Conservation (phyloP, 306 rosid genomes). For the Neltuma alba region DNA sequence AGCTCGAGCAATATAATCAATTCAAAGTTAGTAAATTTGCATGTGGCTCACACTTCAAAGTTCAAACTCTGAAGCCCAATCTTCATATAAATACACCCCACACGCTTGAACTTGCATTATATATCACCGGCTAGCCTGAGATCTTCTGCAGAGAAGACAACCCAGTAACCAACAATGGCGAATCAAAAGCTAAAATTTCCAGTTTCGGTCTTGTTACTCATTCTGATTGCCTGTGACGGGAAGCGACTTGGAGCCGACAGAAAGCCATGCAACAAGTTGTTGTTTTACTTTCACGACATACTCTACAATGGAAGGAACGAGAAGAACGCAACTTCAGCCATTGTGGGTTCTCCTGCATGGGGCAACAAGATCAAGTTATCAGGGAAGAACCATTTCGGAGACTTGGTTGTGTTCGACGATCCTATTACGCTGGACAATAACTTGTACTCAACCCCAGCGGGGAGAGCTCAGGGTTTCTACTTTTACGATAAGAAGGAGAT, state of each 20-base stretch:
- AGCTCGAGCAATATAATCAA: not conserved
- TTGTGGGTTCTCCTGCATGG: slow-evolving; percentile 36
- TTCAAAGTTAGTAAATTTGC: not conserved
- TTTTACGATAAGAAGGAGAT: slow-evolving; percentile 44
- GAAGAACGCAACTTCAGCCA: slow-evolving; percentile 35
- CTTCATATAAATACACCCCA: not conserved
- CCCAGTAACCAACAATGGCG: not conserved
- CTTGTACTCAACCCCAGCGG: slow-evolving; percentile 42
- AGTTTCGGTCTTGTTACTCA: not conserved
- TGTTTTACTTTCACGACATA: slow-evolving; percentile 57
- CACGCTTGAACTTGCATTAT: not conserved
- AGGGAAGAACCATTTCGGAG: slow-evolving; percentile 45
- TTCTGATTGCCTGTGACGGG: not conserved
- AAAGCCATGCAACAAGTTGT: slow-evolving; percentile 45
- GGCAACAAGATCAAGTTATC: slow-evolving; percentile 47
- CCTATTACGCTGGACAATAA: slow-evolving; percentile 50
- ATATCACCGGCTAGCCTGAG: not conserved
- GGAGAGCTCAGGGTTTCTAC: slow-evolving; percentile 52
- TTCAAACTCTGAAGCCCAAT: not conserved
- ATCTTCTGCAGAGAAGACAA: not conserved
- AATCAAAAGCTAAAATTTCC: not conserved
- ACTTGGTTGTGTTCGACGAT: slow-evolving; percentile 50
- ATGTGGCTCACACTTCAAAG: not conserved
- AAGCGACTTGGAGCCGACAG: not conserved
- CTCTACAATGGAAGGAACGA: slow-evolving; percentile 44